Conservation (phyloP, 371 early-diverging fungal species). For the Mortierella polycephala region DNA sequence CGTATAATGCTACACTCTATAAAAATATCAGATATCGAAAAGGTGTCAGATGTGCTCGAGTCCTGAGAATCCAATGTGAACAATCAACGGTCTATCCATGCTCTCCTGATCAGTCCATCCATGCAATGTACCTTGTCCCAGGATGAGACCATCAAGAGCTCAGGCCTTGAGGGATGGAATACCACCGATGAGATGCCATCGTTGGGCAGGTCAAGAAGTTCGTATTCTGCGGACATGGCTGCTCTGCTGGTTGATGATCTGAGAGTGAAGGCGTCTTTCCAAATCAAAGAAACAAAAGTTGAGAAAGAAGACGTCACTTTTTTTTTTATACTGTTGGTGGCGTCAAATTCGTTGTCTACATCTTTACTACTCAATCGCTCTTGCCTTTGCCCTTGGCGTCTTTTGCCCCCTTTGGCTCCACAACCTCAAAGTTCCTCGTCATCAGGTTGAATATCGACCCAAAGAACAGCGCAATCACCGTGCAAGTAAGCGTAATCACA, state of each 20-base stretch:
- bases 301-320: background rate
- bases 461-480: slow-evolving; percentile 94
- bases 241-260: background rate
- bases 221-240: slow-evolving; percentile 61
- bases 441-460: slow-evolving; percentile 91
- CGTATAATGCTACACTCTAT: slow-evolving; percentile 84
- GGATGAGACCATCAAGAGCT: slow-evolving; percentile 78
- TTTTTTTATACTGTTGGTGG: background rate
- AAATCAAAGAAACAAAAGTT: too few relatives aligned
- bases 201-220: slow-evolving; percentile 83
- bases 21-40: background rate
- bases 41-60: too few relatives aligned
- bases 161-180: slow-evolving; percentile 75
- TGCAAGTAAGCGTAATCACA: slow-evolving; percentile 96
- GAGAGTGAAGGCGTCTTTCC: background rate
- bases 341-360: background rate
- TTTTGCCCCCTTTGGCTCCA: slow-evolving; percentile 39
- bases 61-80: background rate
- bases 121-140: slow-evolving; percentile 84
- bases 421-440: slow-evolving; percentile 69
- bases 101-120: background rate
- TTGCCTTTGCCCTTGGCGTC: slow-evolving; percentile 11
- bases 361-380: background rate
- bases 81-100: background rate
- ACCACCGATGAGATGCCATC: slow-evolving; percentile 86